These are phyloP conservation scores for Fusarium napiforme DNA, from an alignment of 2,329 filamentous ascomycete genomes.

Conservation along the genomic window DNA sequence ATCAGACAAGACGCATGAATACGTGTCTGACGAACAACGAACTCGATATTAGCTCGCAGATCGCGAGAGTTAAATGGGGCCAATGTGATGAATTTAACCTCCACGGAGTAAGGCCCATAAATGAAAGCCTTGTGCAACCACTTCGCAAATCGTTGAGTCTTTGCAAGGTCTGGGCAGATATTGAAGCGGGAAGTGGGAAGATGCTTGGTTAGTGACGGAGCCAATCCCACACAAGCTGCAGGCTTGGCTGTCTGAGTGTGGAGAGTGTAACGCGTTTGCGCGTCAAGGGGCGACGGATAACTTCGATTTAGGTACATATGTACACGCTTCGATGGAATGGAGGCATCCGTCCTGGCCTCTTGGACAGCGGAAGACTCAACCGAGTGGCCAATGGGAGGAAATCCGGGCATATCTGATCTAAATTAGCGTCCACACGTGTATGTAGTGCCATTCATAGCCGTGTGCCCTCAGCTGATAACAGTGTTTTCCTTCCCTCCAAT, in stretches of 20 bases:
- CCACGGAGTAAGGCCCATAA: background rate
- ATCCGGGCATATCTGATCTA: conserved; percentile 1
- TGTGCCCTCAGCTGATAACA: background rate
- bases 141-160: conserved; percentile 21
- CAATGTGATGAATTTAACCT: background rate
- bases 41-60: background rate
- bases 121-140: conserved; percentile 26
- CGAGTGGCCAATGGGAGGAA: conserved; percentile 23
- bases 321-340: conserved; percentile 32
- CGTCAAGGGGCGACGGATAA: conserved; percentile 35
- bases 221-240: conserved; percentile 18
- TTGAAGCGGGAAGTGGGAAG: conserved; percentile 31
- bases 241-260: conserved; percentile 27
- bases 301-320: background rate
- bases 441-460: background rate
- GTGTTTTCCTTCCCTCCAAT: background rate
- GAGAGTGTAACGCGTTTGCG: conserved; percentile 41
- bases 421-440: background rate
- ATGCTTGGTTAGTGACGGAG: conserved; percentile 16
- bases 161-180: conserved; percentile 25
- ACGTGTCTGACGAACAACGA: conserved; percentile 18
- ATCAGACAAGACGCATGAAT: conserved; percentile 27
- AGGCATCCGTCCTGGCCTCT: conserved; percentile 10
- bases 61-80: conserved; percentile 8
- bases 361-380: conserved; percentile 28